phyloP scores from a whole-genome alignment of 2,329 filamentous ascomycete species.

The Aspergillus sp. region DNA sequence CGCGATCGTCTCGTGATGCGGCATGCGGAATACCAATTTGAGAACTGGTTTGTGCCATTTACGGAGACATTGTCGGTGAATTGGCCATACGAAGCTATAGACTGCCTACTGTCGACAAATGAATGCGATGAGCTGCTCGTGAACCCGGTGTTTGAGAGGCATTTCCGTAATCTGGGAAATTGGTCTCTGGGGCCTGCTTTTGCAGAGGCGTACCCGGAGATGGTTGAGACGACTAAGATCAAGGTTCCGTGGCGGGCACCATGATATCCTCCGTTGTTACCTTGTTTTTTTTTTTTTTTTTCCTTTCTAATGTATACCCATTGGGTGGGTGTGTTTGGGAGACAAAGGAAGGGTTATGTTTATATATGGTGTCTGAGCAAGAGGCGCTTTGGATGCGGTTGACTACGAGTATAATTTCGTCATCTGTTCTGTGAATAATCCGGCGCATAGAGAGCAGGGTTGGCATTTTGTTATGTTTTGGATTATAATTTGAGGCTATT shows the following conservation, averaged over 20 bases:
- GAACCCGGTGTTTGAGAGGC: slow-evolving; percentile 79
- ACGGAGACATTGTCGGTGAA: slow-evolving; percentile 70
- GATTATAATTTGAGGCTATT: too few species aligned
- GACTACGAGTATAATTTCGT: too few species aligned
- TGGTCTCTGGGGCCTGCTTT: slow-evolving; percentile 74
- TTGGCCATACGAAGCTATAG: slow-evolving; percentile 73
- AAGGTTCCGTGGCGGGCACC: slow-evolving; percentile 9
- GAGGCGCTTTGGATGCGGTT: too few species aligned
- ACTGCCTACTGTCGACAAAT: slow-evolving; percentile 55
- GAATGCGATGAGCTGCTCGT: slow-evolving; percentile 62
- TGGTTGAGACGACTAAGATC: slow-evolving; percentile 40
- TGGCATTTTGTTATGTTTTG: too few species aligned
- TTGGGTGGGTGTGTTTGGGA: background rate
- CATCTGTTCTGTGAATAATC: too few species aligned
- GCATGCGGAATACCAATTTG: slow-evolving; percentile 58
- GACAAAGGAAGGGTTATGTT: too few species aligned
- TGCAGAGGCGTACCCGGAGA: slow-evolving; percentile 55
- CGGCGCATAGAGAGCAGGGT: too few species aligned
- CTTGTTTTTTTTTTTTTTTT: background rate
- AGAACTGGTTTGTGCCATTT: slow-evolving; percentile 77
- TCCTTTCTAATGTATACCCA: background rate
- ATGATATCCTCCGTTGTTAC: background rate
- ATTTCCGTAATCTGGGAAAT: slow-evolving; percentile 67
- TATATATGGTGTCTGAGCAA: too few species aligned
- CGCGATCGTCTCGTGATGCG: slow-evolving; percentile 57